Evolutionary conservation across 345 rosid species (phyloP), one percentile per base, ranked within the genome.

Genomic region (Eucalyptus erythrocorys): DNA sequence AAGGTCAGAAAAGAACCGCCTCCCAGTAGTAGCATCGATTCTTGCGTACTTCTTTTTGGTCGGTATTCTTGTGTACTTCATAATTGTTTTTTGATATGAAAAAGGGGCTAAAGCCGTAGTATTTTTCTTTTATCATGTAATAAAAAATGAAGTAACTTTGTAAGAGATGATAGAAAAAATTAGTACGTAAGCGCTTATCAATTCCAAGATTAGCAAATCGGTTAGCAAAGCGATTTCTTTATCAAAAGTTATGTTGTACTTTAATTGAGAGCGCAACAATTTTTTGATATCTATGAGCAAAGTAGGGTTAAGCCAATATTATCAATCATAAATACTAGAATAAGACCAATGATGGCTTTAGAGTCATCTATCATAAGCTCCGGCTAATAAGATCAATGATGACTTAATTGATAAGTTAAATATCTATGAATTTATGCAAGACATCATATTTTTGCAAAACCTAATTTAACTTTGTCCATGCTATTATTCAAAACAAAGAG

Each of bases 181-280:
- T 17, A 51, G 24, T 51, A 51, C 0, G 24, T 17, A 51, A 51
- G 55, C 0, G 2, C 0, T 55, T 55, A 0, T 55, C 59, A 55
- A 55, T 53, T 8, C 0, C 59, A 22, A 4, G 59, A 0, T 53
- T 22, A 53, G 59, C 0, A 51, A 51, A 51, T 0, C 0, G 0
- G 0, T 19, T 0, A 53, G 26, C 26, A 8, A 21, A 53, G 5
- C 26, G 1, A 53, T 50, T 19, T 19, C 1, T 19, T 21, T 3
- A 0, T 53, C 26, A 53, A 53, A 53, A 55, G 59, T 55, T 55
- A 55, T 0, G 13, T 21, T 55, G 59, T 21, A 22, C 27, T 53
- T 53, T 8, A 53, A 22, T 12, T 55, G 27, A 55, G 5, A 4
- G 27, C 0, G 27, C 27, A 22, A 55, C 12, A 55, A 1, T 53